Evolutionary conservation across 148 eudicot genomes (phyloP), one percentile per base, ranked within the genome.

Genomic region (Silene latifolia): DNA sequence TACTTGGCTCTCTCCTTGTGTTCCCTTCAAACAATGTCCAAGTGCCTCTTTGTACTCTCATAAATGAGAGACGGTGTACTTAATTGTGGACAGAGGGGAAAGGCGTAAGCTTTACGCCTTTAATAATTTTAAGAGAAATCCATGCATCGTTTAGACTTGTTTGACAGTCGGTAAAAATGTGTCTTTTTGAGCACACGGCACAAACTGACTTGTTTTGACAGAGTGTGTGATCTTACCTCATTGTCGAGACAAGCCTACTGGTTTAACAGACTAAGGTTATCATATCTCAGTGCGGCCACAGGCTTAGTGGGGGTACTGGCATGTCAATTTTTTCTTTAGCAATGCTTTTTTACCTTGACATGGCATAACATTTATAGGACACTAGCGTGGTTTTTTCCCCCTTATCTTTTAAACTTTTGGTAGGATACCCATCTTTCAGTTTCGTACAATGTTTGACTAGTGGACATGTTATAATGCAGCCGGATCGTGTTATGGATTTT

Each of bases 401-500:
- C 53, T 46, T n/a, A 44, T 9, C 17, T 15, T 19, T 17, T 42
- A 17, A 20, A 14, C 25, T 47, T 7, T 23, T 32, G 35, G 35
- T 32, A 4, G 35, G 35, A 32, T 3, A 32, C 35, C 29, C 14
- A 24, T 53, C 17, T 4, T 44, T 51, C 7, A 62, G n/a, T 8
- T 62, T 25, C 5, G 17, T 80, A 71, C 70, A 47, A 32, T 61
- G 18, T 56, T 23, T 73, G 67, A 77, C 15, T 13, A 21, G 53
- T 57, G 29, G 71, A 27, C 62, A 24, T 76, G 20, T 54, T 76
- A 23, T 69, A 32, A 23, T 85, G 74, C 97, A 96, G 98, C 99
- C 98, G 73, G 99, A 96, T 64, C 96, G 99, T 69, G 99, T 96
- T 12, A 90, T 90, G 96, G 99, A 96, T 78, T 96, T 96, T 78